Evolutionary conservation across 1,284 basidiomycete genomes (phyloP), one percentile per base, ranked within the genome.

Genomic region (Rhodotorula mucilaginosa): DNA sequence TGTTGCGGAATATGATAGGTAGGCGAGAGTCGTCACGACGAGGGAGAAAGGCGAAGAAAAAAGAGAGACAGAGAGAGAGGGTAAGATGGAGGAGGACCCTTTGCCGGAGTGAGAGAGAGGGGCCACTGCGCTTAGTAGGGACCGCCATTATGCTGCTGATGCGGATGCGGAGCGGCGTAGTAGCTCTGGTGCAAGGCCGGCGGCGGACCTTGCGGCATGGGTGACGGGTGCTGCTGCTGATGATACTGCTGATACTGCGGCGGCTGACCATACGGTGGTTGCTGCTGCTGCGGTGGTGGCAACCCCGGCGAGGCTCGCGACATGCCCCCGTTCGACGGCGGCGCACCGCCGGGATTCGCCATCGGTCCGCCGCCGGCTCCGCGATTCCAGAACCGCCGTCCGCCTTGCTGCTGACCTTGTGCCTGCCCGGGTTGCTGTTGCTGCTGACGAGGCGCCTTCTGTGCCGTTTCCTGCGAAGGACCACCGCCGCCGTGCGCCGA

Each of bases 371-470:
- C 49, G 10, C 26, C 51, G 6, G 26, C 44, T 23, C 60, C 67
- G 44, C 67, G 67, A 26, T 58, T 58, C 67, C 67, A 68, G 48
- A 68, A 68, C 10, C 67, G 61, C 31, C 67, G n/a, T 1, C 67
- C 67, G 8, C 67, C 67, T 26, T 48, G 34, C 61, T 68, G 67
- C 54, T 62, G 66, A 39, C 48, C 34, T n/a, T 58, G 29, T 16
- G 44, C 26, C n/a, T 49, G 34, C 31, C 49, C 34, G 10, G 21
- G 67, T n/a, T 59, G 60, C 39, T 18, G 48, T 47, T 48, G 59
- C 60, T 51, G 61, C 19, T 58, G 54, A 26, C 54, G 54, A 5
- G 54, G 54, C n/a, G 54, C 54, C 15, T 26, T n/a, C 3, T 31
- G 54, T 7, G 23, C 16, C 12, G 6, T 6, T 12, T 56, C 54